A percentile compares a stretch with the other conserved stretches of the same genome.
phyloP scores from a whole-genome alignment of 2,329 filamentous ascomycete species.

The Stagonosporopsis rhizophila region DNA sequence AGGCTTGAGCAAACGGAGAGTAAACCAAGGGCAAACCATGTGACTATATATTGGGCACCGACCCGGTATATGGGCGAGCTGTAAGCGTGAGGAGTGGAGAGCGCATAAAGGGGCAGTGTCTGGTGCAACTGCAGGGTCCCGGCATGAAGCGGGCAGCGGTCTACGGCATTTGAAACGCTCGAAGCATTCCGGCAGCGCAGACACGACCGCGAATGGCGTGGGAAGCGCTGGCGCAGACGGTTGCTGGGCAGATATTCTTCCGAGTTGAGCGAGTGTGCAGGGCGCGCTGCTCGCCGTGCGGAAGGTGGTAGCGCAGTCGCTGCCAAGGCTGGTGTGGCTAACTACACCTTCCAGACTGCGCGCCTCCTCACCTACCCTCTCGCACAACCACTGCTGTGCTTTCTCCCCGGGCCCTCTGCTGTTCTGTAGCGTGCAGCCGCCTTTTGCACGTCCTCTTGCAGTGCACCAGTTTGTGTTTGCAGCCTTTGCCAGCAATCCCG shows the following conservation, averaged over 20 bases:
- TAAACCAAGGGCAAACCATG: neutral
- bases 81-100: constrained; percentile 13
- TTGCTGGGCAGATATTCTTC: constrained; percentile 19
- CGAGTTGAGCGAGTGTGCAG: constrained; percentile 7
- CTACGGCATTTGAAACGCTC: constrained; percentile 29
- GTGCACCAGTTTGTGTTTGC: constrained; percentile 24
- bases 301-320: constrained; percentile 5
- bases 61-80: neutral
- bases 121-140: constrained; percentile 21
- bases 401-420: constrained; percentile 36
- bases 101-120: constrained; percentile 36
- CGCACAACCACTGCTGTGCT: constrained; percentile 35
- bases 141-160: constrained; percentile 28
- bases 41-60: constrained; percentile 6
- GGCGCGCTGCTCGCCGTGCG: constrained; percentile 14
- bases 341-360: constrained; percentile 21
- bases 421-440: constrained; percentile 41
- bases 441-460: constrained; percentile 25
- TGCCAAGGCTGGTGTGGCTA: constrained; percentile 7
- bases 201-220: constrained; percentile 9
- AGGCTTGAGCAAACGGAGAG: neutral
- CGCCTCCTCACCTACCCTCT: constrained; percentile 30
- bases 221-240: constrained; percentile 5
- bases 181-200: constrained; percentile 19
- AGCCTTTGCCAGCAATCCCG: constrained; percentile 19